Evolutionary conservation across 2,329 filamentous ascomycete genomes (phyloP).

Genomic region (Xylaria sp.): DNA sequence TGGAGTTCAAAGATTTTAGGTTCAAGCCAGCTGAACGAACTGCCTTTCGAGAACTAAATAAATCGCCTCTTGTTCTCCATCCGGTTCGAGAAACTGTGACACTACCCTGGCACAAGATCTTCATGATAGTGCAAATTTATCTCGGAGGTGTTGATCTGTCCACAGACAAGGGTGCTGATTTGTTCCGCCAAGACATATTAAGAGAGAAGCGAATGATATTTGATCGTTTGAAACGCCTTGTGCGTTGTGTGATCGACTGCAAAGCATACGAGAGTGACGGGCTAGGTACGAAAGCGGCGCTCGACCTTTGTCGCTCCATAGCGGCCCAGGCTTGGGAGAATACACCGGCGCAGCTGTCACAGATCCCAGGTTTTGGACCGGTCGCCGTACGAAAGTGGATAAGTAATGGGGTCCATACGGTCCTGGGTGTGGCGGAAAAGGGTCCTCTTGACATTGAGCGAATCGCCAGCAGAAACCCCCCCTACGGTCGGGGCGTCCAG

Average conservation of each 20-base stretch:
- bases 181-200: conserved; percentile 60
- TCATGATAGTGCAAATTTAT: conserved; percentile 76
- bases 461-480: conserved; percentile 77
- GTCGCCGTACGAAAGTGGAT: conserved; percentile 77
- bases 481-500: conserved; percentile 76
- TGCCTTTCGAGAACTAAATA: conserved; percentile 75
- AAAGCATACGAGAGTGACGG: conserved; percentile 67
- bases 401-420: conserved; percentile 70
- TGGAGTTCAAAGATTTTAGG: conserved; percentile 75
- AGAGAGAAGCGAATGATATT: conserved; percentile 70
- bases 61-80: conserved; percentile 69
- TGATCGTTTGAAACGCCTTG: conserved; percentile 69
- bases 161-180: conserved; percentile 60
- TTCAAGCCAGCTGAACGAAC: conserved; percentile 73
- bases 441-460: conserved; percentile 78
- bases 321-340: conserved; percentile 81
- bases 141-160: conserved; percentile 70
- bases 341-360: conserved; percentile 78
- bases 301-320: conserved; percentile 80
- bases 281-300: conserved; percentile 66
- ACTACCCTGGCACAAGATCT: conserved; percentile 74
- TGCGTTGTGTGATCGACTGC: conserved; percentile 79
- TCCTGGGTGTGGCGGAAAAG: conserved; percentile 70
- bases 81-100: conserved; percentile 72
- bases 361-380: conserved; percentile 78